Evolutionary conservation across 1,284 basidiomycete species (phyloP), one percentile per base, ranked within the genome.

Genomic region (Mrakiaceae sp.): DNA sequence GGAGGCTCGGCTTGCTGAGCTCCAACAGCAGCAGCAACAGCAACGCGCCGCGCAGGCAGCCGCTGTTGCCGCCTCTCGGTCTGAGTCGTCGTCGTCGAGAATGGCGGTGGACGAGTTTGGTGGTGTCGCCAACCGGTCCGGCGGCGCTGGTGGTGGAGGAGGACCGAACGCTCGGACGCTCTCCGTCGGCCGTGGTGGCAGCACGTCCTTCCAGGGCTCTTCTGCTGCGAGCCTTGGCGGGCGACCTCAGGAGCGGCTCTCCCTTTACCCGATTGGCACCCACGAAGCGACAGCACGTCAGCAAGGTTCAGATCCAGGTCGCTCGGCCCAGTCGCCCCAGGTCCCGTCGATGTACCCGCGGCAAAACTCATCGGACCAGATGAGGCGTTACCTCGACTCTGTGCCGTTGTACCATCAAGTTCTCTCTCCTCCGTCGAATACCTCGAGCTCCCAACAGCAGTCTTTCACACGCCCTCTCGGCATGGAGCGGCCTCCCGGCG

Each of bases 21-120:
- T 52, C 12, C 48, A 66, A 14, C 64, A 55, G 3, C 48, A 66
- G 46, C 65, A 53, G 14, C 57, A 53, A 16, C 11, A 40, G 58
- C 47, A 43, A 42, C 5, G 9, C 27, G 47, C 48, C 48, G 47
- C 39, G 48, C 10, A 50, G 48, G 48, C 48, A 50, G 48, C n/a
- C 48, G n/a, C n/a, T n/a, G 48, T 50, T 9, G 42, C 49, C 51
- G 48, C 48, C 6, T 47, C 47, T 42, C 47, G 58, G n/a, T 50
- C 58, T 11, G 58, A 49, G 2, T 60, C 58, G 11, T 50, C 58
- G 47, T 27, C 58, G 4, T 39, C 58, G n/a, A 40, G 48, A 7
- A n/a, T 46, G n/a, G 8, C 48, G 3, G n/a, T 61, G 11, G 60
- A 61, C 51, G 60, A 61, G 51, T 61, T 61, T 51, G 57, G 57